Percentiles rank a stretch among this genome's conserved stretches.
phyloP scores from a whole-genome alignment of 2,329 filamentous ascomycete genomes.

The Sclerotinia trifoliorum region DNA sequence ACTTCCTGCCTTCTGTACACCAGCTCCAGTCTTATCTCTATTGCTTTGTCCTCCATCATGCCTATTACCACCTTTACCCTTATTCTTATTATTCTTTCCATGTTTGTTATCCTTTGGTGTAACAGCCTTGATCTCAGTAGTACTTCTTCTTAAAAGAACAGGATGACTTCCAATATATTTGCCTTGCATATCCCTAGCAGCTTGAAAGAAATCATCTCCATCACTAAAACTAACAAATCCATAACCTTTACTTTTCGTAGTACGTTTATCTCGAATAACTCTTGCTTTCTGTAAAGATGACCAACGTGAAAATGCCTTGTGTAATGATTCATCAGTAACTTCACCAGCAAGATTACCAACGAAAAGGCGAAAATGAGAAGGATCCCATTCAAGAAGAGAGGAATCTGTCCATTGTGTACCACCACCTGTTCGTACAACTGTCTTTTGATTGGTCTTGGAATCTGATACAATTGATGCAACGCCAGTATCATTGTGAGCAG shows the following conservation, averaged over 20 bases:
- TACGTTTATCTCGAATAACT: slow-evolving; percentile 92
- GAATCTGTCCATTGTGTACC: slow-evolving; percentile 92
- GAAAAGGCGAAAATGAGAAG: slow-evolving; percentile 88
- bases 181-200: slow-evolving; percentile 96
- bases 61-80: slow-evolving; percentile 42
- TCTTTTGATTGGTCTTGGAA: slow-evolving; percentile 68
- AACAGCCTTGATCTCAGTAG: slow-evolving; percentile 82
- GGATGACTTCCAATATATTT: slow-evolving; percentile 99
- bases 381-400: slow-evolving; percentile 91
- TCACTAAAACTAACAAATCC: slow-evolving; percentile 96
- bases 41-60: slow-evolving; percentile 42
- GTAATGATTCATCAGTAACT: slow-evolving; percentile 90
- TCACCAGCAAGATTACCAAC: slow-evolving; percentile 96
- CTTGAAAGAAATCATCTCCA: slow-evolving; percentile 93
- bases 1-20: slow-evolving; percentile 60
- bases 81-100: slow-evolving; percentile 42
- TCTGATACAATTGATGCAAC: slow-evolving; percentile 44
- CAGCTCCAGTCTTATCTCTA: slow-evolving; percentile 46
- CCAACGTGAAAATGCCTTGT: slow-evolving; percentile 92
- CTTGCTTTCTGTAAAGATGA: slow-evolving; percentile 86
- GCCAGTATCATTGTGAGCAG: slow-evolving; percentile 48
- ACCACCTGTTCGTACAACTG: slow-evolving; percentile 82
- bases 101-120: slow-evolving; percentile 63
- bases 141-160: slow-evolving; percentile 80
- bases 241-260: slow-evolving; percentile 93